Conservation (phyloP, 202 grass and related monocot species). For the Elaeis oleifera region DNA sequence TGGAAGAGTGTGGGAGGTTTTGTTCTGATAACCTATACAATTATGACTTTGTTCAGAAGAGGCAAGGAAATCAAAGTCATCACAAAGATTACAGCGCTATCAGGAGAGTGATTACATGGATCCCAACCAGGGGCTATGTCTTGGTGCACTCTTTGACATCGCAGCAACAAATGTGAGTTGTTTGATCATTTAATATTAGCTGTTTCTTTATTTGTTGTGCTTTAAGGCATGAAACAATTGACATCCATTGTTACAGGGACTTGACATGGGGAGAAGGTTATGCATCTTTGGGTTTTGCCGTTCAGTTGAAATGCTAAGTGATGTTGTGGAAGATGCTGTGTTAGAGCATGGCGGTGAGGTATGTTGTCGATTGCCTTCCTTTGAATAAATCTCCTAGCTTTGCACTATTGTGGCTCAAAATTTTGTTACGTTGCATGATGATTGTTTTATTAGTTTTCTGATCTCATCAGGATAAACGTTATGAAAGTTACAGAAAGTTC, state of each 20-base stretch:
- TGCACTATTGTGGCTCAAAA: too few relatives aligned
- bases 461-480: too few relatives aligned
- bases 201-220: constrained; percentile 7
- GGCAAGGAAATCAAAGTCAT: constrained; percentile 39
- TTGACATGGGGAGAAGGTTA: constrained; percentile 88
- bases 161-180: constrained; percentile 83
- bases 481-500: too few relatives aligned
- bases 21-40: background rate
- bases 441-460: too few relatives aligned
- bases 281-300: constrained; percentile 94
- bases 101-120: constrained; percentile 95
- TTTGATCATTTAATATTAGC: constrained; percentile 7
- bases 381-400: too few relatives aligned
- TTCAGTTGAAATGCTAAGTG: constrained; percentile 94
- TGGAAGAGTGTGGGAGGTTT: constrained; percentile 8
- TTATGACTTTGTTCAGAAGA: constrained; percentile 33
- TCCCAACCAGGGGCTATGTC: constrained; percentile 80
- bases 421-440: too few relatives aligned
- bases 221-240: constrained; percentile 16
- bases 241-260: constrained; percentile 40
- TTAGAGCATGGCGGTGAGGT: constrained; percentile 95
- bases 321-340: constrained; percentile 90
- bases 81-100: constrained; percentile 36
- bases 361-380: constrained; percentile 3
- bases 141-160: constrained; percentile 97